Base-by-base conservation (phyloP, 176 grass and related monocot genomes). In the Pharus latifolius region DNA sequence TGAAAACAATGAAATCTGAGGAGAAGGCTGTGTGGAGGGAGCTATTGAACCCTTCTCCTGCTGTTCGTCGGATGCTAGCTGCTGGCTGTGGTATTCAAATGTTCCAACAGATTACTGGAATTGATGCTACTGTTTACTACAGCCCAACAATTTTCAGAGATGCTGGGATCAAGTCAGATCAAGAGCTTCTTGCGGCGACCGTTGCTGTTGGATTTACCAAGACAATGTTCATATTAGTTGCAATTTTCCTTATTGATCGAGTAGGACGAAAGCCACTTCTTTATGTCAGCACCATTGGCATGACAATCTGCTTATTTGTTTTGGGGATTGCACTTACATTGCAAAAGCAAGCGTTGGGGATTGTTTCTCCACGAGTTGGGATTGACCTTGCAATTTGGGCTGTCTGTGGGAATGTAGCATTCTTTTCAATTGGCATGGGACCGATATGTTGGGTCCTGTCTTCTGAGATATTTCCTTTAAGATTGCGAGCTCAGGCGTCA, bases 381-480 rank as follows among this genome's bases (percentile, higher is more conserved):
- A 89, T 87, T 64, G 62, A 81, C 22, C 74, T 96, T 31, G 92
- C 92, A 52, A 82, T 96, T 61, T 74, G 80, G 53, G 88, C 92
- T 25, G 92, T 96, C n/a, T 96, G 92, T 49, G 83, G 77, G 6
- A 92, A 82, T 69, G 88, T 96, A 1, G 92, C 92, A 49, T 96
- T 92, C 71, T 96, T 96, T 52, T 96, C 92, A 24, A 82, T 96
- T 0, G 85, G 92, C 14, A 96, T 96, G n/a, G 92, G 92, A 41
- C 92, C 92, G 1, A 85, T 96, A 62, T 92, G 92, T 56, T 96
- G 92, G 88, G 92, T 96, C n/a, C 65, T 96, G 50, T 92, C 83
- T 42, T 89, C 92, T 22, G 92, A 92, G 79, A 91, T 92, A 71
- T 92, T 81, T 63, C 92, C 92, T 69, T 80, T 96, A 35, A 78